Conservation (phyloP, 1,284 basidiomycete species). For the Fomitopsis pinicola region DNA sequence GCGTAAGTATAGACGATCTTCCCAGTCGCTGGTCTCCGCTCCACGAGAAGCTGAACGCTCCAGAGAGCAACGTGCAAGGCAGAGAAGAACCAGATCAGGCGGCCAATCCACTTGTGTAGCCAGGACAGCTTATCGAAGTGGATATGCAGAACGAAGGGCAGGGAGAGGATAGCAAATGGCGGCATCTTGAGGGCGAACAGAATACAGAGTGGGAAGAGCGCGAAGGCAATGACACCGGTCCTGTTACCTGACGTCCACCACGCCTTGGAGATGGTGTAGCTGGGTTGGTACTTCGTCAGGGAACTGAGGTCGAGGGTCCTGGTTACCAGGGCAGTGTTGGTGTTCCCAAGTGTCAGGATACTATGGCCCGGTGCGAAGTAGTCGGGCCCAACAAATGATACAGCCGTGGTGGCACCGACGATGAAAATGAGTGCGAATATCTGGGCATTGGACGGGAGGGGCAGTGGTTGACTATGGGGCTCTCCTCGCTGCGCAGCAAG, state of each 20-base stretch:
- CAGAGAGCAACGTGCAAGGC: constrained; percentile 70
- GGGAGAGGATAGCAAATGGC: constrained; percentile 79
- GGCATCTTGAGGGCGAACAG: constrained; percentile 79
- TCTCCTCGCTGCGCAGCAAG: constrained; percentile 27
- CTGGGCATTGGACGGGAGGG: constrained; percentile 64
- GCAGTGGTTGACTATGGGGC: constrained; percentile 39
- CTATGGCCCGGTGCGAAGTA: constrained; percentile 59
- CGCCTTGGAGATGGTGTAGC: constrained; percentile 66
- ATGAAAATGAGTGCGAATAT: constrained; percentile 45
- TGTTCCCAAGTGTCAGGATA: constrained; percentile 33
- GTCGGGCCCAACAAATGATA: constrained; percentile 67
- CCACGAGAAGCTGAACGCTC: constrained; percentile 67
- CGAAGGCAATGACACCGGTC: constrained; percentile 75
- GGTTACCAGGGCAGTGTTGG: constrained; percentile 26
- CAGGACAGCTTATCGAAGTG: constrained; percentile 76
- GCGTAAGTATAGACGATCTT: constrained; percentile 58
- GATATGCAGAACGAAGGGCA: constrained; percentile 63
- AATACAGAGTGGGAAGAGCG: constrained; percentile 73
- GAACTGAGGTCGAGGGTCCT: constrained; percentile 23
- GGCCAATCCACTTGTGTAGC: constrained; percentile 71
- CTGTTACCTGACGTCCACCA: constrained; percentile 78
- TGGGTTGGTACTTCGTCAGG: constrained; percentile 36
- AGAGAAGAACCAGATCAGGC: constrained; percentile 71
- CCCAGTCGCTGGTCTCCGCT: constrained; percentile 45
- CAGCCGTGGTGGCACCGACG: constrained; percentile 36